Base-by-base conservation (phyloP, 1,284 basidiomycete species). In the Schizophyllum commune region DNA sequence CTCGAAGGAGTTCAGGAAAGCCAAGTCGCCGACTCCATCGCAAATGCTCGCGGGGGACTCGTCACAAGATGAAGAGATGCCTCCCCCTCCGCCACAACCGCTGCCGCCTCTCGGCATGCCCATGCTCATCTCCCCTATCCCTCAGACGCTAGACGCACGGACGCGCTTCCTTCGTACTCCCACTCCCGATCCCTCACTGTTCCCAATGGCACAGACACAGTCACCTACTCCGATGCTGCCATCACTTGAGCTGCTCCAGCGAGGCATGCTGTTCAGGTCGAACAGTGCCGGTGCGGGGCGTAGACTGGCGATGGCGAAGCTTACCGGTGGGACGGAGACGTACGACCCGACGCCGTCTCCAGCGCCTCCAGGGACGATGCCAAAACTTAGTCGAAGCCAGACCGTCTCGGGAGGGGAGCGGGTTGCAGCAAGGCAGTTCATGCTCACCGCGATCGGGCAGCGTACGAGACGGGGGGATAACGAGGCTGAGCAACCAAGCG, bases 331-430 rank as follows among this genome's bases (percentile, higher is more conserved):
- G 39, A 78, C 79, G 39, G 83, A 85, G 64, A 76, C 76, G 5
- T 80, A 85, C 64, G 84, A 87, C 61, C 77, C 82, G 11, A 79
- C 82, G 4, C 74, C 80, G n/a, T 80, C 82, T 1, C 75, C 83
- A 13, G 81, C 84, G 5, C 79, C 83, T 22, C 79, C 79, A 20
- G 74, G 80, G 8, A 71, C 74, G 22, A 71, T 74, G 3, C 76
- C 72, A 9, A 80, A 79, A 64, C 74, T 91, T 21, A 77, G 75
- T 61, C 80, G 90, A 61, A 92, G 87, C 68, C 91, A 92, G 68
- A 92, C 90, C 13, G 84, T 91, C 17, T 81, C 89, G 0, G 89
- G 88, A 4, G 89, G 88, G 17, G 90, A 92, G 67, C 75, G 90
- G 22, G 79, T 81, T 54, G 88, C 83, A 47, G 90, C 85, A 8